Evolutionary conservation across 2,329 filamentous ascomycete genomes (phyloP).

Genomic region (Phialophora macrospora): DNA sequence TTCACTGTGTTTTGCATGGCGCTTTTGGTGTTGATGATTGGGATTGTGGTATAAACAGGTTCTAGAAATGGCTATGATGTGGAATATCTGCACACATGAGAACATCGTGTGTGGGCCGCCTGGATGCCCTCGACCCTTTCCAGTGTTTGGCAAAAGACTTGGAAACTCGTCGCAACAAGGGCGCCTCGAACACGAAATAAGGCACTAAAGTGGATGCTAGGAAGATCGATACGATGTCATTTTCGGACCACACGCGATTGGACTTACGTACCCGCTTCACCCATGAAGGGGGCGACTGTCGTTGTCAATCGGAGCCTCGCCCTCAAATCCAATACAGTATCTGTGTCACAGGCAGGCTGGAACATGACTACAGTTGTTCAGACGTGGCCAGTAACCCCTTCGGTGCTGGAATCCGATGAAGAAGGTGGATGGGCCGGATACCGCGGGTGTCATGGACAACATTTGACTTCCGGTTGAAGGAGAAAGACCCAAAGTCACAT

Average conservation of each 20-base stretch:
- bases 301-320: background rate
- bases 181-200: background rate
- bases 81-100: background rate
- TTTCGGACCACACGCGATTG: background rate
- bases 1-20: conserved; percentile 11
- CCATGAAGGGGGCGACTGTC: background rate
- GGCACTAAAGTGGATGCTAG: background rate
- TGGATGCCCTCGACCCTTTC: background rate
- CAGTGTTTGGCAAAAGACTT: background rate
- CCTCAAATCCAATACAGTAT: background rate
- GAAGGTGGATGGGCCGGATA: background rate
- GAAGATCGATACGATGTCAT: background rate
- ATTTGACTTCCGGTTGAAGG: background rate
- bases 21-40: conserved; percentile 22
- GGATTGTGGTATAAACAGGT: conserved; percentile 9
- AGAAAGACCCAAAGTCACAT: background rate
- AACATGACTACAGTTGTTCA: background rate
- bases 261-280: background rate
- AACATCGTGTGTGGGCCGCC: background rate
- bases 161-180: background rate
- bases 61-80: background rate
- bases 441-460: background rate
- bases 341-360: background rate
- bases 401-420: background rate
- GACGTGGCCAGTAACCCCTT: background rate